phyloP scores from a whole-genome alignment of 192 early-diverging fungal genomes.

The Coemansia javaensis region DNA sequence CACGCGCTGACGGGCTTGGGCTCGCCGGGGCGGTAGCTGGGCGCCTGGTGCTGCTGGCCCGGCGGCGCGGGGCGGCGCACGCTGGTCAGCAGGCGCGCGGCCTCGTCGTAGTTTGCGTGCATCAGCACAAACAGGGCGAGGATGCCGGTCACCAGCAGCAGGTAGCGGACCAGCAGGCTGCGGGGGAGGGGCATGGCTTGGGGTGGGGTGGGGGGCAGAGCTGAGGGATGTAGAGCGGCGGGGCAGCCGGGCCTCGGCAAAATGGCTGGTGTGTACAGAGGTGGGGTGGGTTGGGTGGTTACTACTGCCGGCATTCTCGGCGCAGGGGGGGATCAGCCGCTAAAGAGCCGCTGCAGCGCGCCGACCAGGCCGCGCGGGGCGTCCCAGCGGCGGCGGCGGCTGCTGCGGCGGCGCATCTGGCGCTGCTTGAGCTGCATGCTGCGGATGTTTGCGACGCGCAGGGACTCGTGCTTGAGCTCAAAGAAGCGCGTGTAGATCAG shows the following conservation, averaged over 20 bases:
- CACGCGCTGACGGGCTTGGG: conserved; percentile 53
- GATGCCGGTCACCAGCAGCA: conserved; percentile 20
- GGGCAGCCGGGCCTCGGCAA: too few relatives aligned
- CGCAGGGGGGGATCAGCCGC: too few relatives aligned
- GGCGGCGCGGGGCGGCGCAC: neutral
- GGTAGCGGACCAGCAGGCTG: conserved; percentile 33
- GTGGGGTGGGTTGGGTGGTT: too few relatives aligned
- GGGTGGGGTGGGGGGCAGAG: neutral
- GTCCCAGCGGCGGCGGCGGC: too few relatives aligned
- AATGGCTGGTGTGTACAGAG: too few relatives aligned
- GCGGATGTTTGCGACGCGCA: conserved; percentile 6
- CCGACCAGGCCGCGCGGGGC: too few relatives aligned
- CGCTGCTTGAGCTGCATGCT: conserved; percentile 5
- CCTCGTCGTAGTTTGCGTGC: conserved; percentile 33
- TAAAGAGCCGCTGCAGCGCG: too few relatives aligned
- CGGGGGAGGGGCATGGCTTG: conserved; percentile 17
- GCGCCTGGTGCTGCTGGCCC: neutral
- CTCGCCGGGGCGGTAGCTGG: conserved; percentile 34
- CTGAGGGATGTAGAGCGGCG: neutral
- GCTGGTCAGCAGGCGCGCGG: conserved; percentile 12
- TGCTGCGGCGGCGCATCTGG: too few relatives aligned
- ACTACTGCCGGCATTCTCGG: too few relatives aligned
- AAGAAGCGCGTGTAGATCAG: conserved; percentile 35
- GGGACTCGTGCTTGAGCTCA: conserved; percentile 19
- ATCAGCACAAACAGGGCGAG: conserved; percentile 26